Percentiles rank a stretch among this genome's conserved stretches.
Conservation (phyloP, 2,329 filamentous ascomycete genomes). For the Penicillium rolfsii region DNA sequence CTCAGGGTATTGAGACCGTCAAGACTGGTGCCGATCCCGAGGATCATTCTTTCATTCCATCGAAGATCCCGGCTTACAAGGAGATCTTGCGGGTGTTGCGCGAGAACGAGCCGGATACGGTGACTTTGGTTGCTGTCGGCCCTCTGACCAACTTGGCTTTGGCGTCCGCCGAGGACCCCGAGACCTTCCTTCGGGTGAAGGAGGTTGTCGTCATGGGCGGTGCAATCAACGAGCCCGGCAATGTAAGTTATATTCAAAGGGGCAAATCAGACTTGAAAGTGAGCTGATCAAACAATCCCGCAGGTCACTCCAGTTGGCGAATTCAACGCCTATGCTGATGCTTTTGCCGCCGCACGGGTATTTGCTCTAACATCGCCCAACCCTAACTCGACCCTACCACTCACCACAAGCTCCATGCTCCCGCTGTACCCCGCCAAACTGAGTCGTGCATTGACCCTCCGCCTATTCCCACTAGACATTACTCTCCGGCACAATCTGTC, state of each 20-base stretch:
- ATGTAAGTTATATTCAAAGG: constrained; percentile 59
- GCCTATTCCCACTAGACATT: constrained; percentile 76
- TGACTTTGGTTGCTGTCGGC: constrained; percentile 88
- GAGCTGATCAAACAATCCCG: not conserved
- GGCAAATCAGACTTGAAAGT: no score
- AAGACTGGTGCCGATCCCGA: constrained; percentile 35
- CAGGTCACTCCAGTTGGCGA: constrained; percentile 76
- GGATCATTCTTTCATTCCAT: constrained; percentile 71
- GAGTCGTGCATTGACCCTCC: constrained; percentile 66
- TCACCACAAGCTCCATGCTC: constrained; percentile 54
- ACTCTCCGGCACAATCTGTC: constrained; percentile 71
- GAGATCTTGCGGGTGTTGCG: constrained; percentile 86
- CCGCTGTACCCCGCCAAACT: constrained; percentile 67
- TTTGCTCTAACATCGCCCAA: constrained; percentile 75
- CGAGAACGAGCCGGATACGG: constrained; percentile 78
- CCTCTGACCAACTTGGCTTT: constrained; percentile 92
- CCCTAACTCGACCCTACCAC: constrained; percentile 80
- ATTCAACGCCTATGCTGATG: constrained; percentile 94
- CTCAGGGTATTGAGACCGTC: constrained; percentile 54
- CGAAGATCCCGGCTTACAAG: constrained; percentile 71
- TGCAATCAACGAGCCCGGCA: constrained; percentile 76
- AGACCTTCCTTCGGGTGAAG: constrained; percentile 84
- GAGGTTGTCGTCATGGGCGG: constrained; percentile 97
- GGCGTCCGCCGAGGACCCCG: constrained; percentile 84
- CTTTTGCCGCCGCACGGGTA: constrained; percentile 73